These are phyloP conservation scores for Carex cristatella DNA, from an alignment of 176 grass and related monocot species.

Conservation along the genomic window DNA sequence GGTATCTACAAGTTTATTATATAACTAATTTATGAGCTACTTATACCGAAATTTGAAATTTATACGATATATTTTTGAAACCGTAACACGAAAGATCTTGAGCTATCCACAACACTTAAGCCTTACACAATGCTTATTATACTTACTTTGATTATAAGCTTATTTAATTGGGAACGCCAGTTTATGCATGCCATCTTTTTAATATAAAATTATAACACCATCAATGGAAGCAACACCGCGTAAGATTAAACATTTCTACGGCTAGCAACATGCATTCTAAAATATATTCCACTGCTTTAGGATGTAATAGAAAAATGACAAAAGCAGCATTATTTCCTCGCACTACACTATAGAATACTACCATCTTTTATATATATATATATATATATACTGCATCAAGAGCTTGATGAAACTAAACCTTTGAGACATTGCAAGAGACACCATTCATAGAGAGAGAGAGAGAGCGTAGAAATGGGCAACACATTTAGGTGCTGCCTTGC, in stretches of 20 bases:
- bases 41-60: too few relatives aligned
- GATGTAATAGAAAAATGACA: slow-evolving; percentile 10
- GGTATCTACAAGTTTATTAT: too few relatives aligned
- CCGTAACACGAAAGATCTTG: too few relatives aligned
- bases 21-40: too few relatives aligned
- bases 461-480: slow-evolving; percentile 56
- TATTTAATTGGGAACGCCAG: background rate
- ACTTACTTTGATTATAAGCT: background rate
- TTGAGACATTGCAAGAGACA: background rate
- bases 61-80: too few relatives aligned
- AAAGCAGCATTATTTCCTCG: background rate
- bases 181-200: background rate
- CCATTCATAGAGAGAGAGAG: background rate
- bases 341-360: background rate
- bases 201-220: slow-evolving; percentile 9
- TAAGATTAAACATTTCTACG: slow-evolving; percentile 9
- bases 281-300: slow-evolving; percentile 5
- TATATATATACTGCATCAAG: slow-evolving; percentile 1
- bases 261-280: slow-evolving; percentile 16
- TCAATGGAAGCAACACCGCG: background rate
- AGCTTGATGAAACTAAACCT: slow-evolving; percentile 15
- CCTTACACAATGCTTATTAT: too few relatives aligned
- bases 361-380: background rate
- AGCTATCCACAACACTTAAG: too few relatives aligned
- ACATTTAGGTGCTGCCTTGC: slow-evolving; percentile 71